Conservation (phyloP, 1,139 yeast species). For the Sugiyamaella pinicola region DNA sequence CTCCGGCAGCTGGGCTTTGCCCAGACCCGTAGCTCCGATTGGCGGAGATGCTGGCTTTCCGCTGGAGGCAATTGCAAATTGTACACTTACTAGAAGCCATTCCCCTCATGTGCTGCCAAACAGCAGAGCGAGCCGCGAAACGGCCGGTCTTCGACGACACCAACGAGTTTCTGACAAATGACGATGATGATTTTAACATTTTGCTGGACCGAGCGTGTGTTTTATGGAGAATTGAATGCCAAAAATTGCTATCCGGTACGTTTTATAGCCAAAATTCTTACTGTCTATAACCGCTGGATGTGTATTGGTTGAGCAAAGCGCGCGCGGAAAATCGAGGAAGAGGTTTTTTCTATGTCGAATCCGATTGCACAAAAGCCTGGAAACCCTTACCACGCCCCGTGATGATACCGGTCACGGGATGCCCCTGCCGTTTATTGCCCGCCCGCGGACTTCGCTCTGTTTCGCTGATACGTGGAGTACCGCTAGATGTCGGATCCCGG, state of each 20-base stretch:
- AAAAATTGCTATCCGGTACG: not conserved
- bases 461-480: too few relatives aligned
- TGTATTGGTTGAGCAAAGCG: slow-evolving; percentile 3
- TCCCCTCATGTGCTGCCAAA: slow-evolving; percentile 20
- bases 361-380: slow-evolving; percentile 6
- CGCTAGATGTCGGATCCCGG: too few relatives aligned
- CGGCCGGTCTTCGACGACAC: slow-evolving; percentile 14
- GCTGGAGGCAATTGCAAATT: too few relatives aligned
- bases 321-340: not conserved
- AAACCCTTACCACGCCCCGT: slow-evolving; percentile 9
- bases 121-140: slow-evolving; percentile 16
- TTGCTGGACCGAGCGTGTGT: not conserved
- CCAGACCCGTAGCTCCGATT: not conserved
- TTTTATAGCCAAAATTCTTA: not conserved
- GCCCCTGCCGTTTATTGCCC: not conserved
- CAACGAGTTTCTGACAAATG: slow-evolving; percentile 21
- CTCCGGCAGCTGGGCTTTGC: slow-evolving; percentile 1
- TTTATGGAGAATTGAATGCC: not conserved
- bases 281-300: not conserved
- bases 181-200: slow-evolving; percentile 22
- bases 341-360: slow-evolving; percentile 7
- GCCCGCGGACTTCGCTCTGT: too few relatives aligned
- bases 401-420: too few relatives aligned
- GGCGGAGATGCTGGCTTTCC: too few relatives aligned
- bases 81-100: slow-evolving; percentile 31